Evolutionary conservation across 805 yeast species (phyloP).

Genomic region (Metschnikowia proteae): DNA sequence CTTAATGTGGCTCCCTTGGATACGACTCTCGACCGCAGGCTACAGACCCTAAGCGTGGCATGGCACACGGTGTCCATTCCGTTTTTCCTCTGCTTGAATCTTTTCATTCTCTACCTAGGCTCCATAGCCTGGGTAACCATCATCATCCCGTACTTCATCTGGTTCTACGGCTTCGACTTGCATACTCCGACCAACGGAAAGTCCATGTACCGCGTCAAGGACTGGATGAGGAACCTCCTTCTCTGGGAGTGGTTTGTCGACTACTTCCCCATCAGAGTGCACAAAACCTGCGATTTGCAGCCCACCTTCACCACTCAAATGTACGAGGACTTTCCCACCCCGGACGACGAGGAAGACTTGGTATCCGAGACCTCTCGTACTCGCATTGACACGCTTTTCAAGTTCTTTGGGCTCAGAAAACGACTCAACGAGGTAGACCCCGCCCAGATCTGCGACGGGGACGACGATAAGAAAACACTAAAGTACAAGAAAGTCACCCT

Average conservation of each 20-base stretch:
- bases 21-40: conserved; percentile 54
- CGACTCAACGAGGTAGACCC: conserved; percentile 32
- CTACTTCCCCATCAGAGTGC: conserved; percentile 76
- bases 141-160: conserved; percentile 54
- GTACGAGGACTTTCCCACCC: conserved; percentile 22
- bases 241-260: conserved; percentile 70
- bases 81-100: conserved; percentile 48
- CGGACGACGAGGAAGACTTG: conserved; percentile 41
- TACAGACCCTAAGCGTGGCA: conserved; percentile 65
- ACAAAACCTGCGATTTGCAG: conserved; percentile 61
- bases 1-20: conserved; percentile 50
- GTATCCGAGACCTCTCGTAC: conserved; percentile 37
- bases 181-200: conserved; percentile 75
- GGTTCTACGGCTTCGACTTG: conserved; percentile 54
- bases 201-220: conserved; percentile 53
- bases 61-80: conserved; percentile 76
- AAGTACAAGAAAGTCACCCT: conserved; percentile 33
- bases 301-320: conserved; percentile 60
- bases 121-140: conserved; percentile 70
- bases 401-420: conserved; percentile 34
- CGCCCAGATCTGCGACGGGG: conserved; percentile 1
- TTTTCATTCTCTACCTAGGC: conserved; percentile 43
- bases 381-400: conserved; percentile 32
- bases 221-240: conserved; percentile 50
- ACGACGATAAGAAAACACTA: conserved; percentile 2